Evolutionary conservation across 805 yeast species (phyloP), one percentile per base, ranked within the genome.

Genomic region (Candida peoriensis): DNA sequence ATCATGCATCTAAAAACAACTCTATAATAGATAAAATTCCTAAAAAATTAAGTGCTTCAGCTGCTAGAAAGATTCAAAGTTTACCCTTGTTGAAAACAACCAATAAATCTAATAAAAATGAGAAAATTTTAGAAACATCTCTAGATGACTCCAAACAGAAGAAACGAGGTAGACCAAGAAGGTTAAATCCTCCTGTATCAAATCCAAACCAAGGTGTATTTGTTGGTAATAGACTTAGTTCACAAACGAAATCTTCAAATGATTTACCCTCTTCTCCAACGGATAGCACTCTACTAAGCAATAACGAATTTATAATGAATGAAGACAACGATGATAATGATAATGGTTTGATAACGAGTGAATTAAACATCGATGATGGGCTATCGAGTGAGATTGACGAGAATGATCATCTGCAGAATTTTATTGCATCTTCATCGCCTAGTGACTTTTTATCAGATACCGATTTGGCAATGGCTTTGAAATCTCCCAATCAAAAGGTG

Each of bases 401-500:
- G 12, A 23, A 36, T 15, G 27, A 37, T 5, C 33, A 39, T 6
- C 25, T 35, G n/a, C n/a, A n/a, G 11, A 24, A 34, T 12, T n/a
- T 35, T 4, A 26, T 46, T 9, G 44, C 34, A 9, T 37, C 54
- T 4, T 70, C 78, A 7, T 71, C 78, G 3, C 73, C 75, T 4
- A 64, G 73, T 38, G 80, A 72, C 27, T 72, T 72, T 42, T 60
- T 70, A 64, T 70, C 77, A 11, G 80, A 74, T 42, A 58, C 66
- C 3, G 78, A 71, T 44, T 46, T 71, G 22, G 74, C 66, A 11
- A 63, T 65, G 30, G 75, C 72, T 0, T 43, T 59, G 41, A 58
- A 55, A 28, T 48, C 58, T 1, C 60, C 61, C 11, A 33, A 43
- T 19, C 43, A 39, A 22, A 32, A 30, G n/a, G 25, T 42, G 5